Evolutionary conservation across 2,329 filamentous ascomycete genomes (phyloP).

Genomic region (Monilinia fructicola): DNA sequence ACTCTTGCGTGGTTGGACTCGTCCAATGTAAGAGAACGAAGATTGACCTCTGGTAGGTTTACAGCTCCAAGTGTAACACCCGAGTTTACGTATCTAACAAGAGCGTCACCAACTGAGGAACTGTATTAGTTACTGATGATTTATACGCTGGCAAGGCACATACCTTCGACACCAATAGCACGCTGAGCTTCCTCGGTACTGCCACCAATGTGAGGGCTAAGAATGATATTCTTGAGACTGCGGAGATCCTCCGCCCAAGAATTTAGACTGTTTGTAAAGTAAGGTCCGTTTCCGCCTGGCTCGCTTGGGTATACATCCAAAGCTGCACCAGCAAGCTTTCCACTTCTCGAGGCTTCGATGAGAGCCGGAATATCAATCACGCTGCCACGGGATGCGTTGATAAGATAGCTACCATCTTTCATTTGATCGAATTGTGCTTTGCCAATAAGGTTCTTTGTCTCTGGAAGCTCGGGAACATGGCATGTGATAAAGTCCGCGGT

Average conservation of each 20-base stretch:
- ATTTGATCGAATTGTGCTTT: conserved; percentile 76
- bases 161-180: conserved; percentile 86
- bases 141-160: not conserved
- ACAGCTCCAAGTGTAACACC: conserved; percentile 88
- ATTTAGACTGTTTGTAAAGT: conserved; percentile 85
- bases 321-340: conserved; percentile 90
- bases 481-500: conserved; percentile 89
- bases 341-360: conserved; percentile 79
- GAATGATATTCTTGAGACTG: conserved; percentile 83
- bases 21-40: conserved; percentile 86
- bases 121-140: conserved; percentile 13
- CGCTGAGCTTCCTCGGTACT: conserved; percentile 97
- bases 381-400: conserved; percentile 92
- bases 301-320: conserved; percentile 95
- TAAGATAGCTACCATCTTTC: conserved; percentile 90
- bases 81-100: conserved; percentile 94
- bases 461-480: conserved; percentile 89
- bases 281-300: conserved; percentile 89
- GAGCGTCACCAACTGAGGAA: conserved; percentile 70
- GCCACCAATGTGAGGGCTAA: conserved; percentile 95
- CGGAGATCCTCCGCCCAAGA: conserved; percentile 82
- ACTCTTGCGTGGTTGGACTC: conserved; percentile 86
- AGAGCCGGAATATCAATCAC: conserved; percentile 93
- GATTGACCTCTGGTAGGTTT: conserved; percentile 91
- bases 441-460: conserved; percentile 94